Conservation (phyloP, 176 grass and related monocot species). For the Oryza officinalis region DNA sequence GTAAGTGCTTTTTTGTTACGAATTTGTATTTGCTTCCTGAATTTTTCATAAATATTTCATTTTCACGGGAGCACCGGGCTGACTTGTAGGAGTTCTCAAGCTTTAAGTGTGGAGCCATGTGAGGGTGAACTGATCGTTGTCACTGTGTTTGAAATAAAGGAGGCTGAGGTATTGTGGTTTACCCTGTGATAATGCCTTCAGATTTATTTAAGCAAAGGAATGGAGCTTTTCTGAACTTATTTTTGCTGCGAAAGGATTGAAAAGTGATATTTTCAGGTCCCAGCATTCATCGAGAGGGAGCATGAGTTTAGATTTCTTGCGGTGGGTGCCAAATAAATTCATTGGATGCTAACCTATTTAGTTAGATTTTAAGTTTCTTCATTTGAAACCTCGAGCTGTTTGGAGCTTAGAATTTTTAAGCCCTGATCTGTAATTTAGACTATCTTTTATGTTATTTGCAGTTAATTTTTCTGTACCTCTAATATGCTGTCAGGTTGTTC, state of each 20-base stretch:
- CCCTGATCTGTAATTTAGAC: neutral
- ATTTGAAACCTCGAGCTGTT: neutral
- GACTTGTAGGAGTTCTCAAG: slow-evolving; percentile 78
- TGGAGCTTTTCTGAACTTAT: too few species aligned
- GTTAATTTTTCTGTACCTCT: neutral
- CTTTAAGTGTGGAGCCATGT: slow-evolving; percentile 84
- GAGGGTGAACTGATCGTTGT: too few species aligned
- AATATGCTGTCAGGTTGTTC: slow-evolving; percentile 57
- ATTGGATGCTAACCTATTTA: neutral
- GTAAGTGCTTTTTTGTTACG: neutral
- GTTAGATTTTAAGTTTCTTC: slow-evolving; percentile 26
- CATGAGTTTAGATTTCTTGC: slow-evolving; percentile 89
- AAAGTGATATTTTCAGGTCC: too few species aligned
- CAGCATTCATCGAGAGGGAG: too few species aligned
- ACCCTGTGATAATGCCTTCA: too few species aligned
- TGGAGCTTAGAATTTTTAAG: slow-evolving; percentile 16
- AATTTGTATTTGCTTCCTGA: neutral
- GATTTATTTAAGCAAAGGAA: too few species aligned
- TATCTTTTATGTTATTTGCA: neutral
- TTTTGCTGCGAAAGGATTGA: too few species aligned
- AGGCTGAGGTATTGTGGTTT: too few species aligned
- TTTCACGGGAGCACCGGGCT: slow-evolving; percentile 9
- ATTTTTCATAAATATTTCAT: slow-evolving; percentile 21
- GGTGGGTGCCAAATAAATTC: slow-evolving; percentile 45
- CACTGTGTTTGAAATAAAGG: too few species aligned